phyloP scores from a whole-genome alignment of 805 yeast genomes.

The Zygosaccharomyces gambellarensis region DNA sequence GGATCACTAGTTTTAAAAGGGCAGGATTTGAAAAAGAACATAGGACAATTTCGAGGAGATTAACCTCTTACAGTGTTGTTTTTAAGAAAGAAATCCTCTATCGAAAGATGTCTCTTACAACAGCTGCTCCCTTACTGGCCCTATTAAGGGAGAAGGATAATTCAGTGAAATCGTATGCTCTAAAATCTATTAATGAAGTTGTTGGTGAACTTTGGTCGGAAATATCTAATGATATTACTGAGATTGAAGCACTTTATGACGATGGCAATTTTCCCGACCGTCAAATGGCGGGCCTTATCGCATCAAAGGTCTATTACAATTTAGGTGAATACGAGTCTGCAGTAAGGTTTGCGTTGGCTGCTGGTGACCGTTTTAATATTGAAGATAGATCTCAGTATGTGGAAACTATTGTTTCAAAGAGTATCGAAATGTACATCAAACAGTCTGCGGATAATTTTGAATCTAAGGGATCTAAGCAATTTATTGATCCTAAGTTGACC shows the following conservation, averaged over 20 bases:
- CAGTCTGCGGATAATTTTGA: slow-evolving; percentile 51
- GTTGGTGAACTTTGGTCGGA: slow-evolving; percentile 97
- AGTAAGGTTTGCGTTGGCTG: slow-evolving; percentile 80
- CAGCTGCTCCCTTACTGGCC: slow-evolving; percentile 91
- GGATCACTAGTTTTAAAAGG: not conserved
- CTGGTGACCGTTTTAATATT: slow-evolving; percentile 75
- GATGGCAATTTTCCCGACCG: slow-evolving; percentile 73
- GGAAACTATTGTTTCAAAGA: slow-evolving; percentile 90
- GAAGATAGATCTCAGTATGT: slow-evolving; percentile 73
- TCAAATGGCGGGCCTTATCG: slow-evolving; percentile 81
- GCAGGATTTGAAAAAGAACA: not conserved
- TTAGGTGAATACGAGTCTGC: slow-evolving; percentile 91
- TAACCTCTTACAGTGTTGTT: not conserved
- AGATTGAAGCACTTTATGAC: slow-evolving; percentile 88
- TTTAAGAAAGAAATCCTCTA: not conserved
- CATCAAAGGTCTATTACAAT: slow-evolving; percentile 86
- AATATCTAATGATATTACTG: slow-evolving; percentile 82
- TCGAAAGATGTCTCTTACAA: slow-evolving; percentile 46
- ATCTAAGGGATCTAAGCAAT: slow-evolving; percentile 26
- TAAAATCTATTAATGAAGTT: slow-evolving; percentile 69
- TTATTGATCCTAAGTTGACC: slow-evolving; percentile 57
- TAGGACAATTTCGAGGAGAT: not conserved
- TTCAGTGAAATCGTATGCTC: slow-evolving; percentile 74
- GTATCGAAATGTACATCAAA: slow-evolving; percentile 76
- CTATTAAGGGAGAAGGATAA: slow-evolving; percentile 78